Evolutionary conservation across 2,329 filamentous ascomycete species (phyloP), one percentile per base, ranked within the genome.

Genomic region (Sordariomycetes sp.): DNA sequence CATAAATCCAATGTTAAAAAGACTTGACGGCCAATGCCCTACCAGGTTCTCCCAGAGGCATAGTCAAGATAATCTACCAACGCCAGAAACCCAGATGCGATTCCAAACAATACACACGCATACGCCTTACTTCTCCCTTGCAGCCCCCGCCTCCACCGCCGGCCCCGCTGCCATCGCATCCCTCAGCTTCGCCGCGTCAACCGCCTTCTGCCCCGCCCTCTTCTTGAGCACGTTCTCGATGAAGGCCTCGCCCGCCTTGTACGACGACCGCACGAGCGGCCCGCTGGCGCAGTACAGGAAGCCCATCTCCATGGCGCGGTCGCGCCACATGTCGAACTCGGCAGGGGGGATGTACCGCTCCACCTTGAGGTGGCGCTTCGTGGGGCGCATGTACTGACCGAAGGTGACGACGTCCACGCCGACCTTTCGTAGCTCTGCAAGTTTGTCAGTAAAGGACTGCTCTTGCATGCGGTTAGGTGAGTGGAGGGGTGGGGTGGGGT

Each of bases 381-480:
- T 99, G 1, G 94, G 94, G 12, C 92, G 89, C 94, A 99, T 99
- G 76, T 99, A 99, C 76, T 99, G 94, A n/a, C 94, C 94, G 64
- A 99, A 99, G 0, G 94, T 99, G 59, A 99, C 90, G 13, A 99
- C 90, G 64, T 99, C 94, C 52, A 96, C 91, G 60, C 88, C 76
- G 59, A 84, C 80, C 62, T 85, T 85, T 59, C 94, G 82, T 13
- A 99, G 79, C 69, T 95, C 89, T 82, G 62, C 17, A 12, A 39
- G 12, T 22, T 24, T 48, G 55, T 60, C 34, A 61, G 57, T 35
- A 20, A 25, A 10, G n/a, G n/a, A n/a, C n/a, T n/a, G n/a, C n/a
- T n/a, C n/a, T n/a, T n/a, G n/a, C n/a, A n/a, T n/a, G n/a, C n/a
- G n/a, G 24, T 17, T 7, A 15, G 39, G 2, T 17, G 39, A 45